Base-by-base conservation (phyloP, 441 rosid species). In the Gossypium davidsonii region DNA sequence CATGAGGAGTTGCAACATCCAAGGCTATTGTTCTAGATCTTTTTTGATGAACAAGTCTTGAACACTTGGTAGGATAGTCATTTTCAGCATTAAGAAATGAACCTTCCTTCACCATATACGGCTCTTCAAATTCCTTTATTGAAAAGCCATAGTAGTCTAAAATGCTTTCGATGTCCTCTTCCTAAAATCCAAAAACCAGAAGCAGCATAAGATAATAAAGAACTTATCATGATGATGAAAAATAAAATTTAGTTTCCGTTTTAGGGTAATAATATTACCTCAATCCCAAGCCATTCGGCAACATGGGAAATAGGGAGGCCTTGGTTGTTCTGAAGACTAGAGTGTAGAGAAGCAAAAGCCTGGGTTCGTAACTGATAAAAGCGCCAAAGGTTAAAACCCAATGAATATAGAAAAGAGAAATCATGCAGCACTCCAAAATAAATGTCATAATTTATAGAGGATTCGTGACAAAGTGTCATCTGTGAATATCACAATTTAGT, bases 41-140 rank as follows among this genome's bases (percentile, higher is more conserved):
- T 80, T 92, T 94, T 77, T 60, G 78, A 78, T 90, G 91, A 81
- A 94, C 97, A 73, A 93, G 98, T 79, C 83, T 85, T 67, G 99
- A 95, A 75, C 91, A 82, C 82, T 82, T 93, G 75, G 94, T 91
- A 72, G 93, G 89, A 73, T 84, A 93, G 77, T 91, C 99, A 77
- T 71, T 81, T 59, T 90, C 99, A 72, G 74, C 84, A 82, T 90
- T 84, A 81, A 90, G 88, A 79, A 93, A 88, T 9, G 85, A 85
- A 55, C 97, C 98, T 61, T 89, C 91, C 85, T 95, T 95, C 79
- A 93, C 97, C 94, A 93, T 84, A 74, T 93, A 93, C 73, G 88
- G 94, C 87, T 91, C 97, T 83, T 93, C 91, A 81, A 82, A 95
- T 71, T 85, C 95, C 85, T 83, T 95, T 70, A 90, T 76, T 37